Evolutionary conservation across 225 moss, liverwort and hornwort species (phyloP), one percentile per base, ranked within the genome.

Genomic region (Rhytidiadelphus loreus): DNA sequence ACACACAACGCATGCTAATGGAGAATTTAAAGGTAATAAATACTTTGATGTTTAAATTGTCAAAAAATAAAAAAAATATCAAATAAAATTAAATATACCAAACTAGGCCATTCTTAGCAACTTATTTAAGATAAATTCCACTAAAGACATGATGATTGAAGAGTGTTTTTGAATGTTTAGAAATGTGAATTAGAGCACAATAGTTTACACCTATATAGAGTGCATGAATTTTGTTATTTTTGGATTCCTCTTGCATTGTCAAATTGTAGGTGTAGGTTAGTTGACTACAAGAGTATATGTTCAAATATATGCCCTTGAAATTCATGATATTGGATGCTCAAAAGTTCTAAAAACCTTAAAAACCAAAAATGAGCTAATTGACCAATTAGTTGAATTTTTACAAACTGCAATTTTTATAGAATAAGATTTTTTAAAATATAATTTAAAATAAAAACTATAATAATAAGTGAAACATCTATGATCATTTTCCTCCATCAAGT

Each of bases 161-260:
- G 17, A 73, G 4, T 17, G 2, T 73, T 18, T 29, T 48, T 48
- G 7, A 73, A 46, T 48, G 18, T 30, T 21, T 75, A 48, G 8
- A 33, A 52, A 33, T 32, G 13, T 0, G 0, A 50, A 30, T 11
- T 1, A 75, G 43, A 76, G 5, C 5, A 33, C 8, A 13, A 21
- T 13, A 33, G 8, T 8, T 2, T 35, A 32, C 1, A 32, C 2
- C 13, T 0, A 22, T 2, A 35, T 22, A 33, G 0, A 13, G 1
- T 52, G 3, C 0, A 33, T 13, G 1, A 13, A 21, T 35, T 35
- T 52, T 22, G 2, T 32, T 7, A 48, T 48, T 32, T 73, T 48
- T 17, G 1, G 19, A 73, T 73, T 30, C 18, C 0, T 7, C 0
- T 73, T 18, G 18, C 19, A 30, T 18, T 12, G 2, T 33, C 2